Percentiles rank a stretch among this genome's conserved stretches.
These are phyloP conservation scores for Nematocida sp. DNA, from an alignment of 371 early-diverging fungal genomes.

Conservation along the genomic window DNA sequence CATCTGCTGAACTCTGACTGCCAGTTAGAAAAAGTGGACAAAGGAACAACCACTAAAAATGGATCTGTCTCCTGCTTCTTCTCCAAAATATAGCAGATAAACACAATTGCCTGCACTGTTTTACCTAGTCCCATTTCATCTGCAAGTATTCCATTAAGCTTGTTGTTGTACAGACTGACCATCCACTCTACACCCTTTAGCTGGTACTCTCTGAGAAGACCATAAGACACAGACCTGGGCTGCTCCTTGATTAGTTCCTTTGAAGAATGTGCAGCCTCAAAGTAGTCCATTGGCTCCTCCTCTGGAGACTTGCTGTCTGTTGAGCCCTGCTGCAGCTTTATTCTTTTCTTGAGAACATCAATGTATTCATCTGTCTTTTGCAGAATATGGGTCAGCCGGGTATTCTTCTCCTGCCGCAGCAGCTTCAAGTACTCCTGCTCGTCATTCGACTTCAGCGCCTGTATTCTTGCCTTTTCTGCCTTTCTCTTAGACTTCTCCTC, in stretches of 20 bases:
- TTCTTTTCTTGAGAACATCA: conserved; percentile 44
- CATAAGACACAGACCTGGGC: conserved; percentile 47
- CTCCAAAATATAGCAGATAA: conserved; percentile 71
- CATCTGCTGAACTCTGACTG: conserved; percentile 74
- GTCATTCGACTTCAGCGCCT: conserved; percentile 57
- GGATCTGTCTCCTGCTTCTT: conserved; percentile 60
- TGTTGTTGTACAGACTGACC: conserved; percentile 55
- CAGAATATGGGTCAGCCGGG: conserved; percentile 43
- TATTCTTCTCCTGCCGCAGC: conserved; percentile 48
- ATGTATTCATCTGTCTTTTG: conserved; percentile 55
- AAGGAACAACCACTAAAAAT: conserved; percentile 79
- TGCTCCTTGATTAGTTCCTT: conserved; percentile 54
- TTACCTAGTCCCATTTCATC: conserved; percentile 97
- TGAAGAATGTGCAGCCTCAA: conserved; percentile 40
- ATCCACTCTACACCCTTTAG: conserved; percentile 61
- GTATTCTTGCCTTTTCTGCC: conserved; percentile 53
- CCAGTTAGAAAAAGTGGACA: conserved; percentile 94
- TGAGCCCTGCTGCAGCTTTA: conserved; percentile 44
- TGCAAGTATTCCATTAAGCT: conserved; percentile 87
- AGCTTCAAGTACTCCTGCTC: conserved; percentile 57
- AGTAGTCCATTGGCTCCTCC: conserved; percentile 7
- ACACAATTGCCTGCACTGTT: conserved; percentile 83
- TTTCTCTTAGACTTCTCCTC: conserved; percentile 49
- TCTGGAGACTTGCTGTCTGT: neutral
- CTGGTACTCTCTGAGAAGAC: conserved; percentile 52